A percentile compares a stretch with the other conserved stretches of the same genome.
phyloP scores from a whole-genome alignment of 2,329 filamentous ascomycete species.

The Zasmidium citrigriseum region DNA sequence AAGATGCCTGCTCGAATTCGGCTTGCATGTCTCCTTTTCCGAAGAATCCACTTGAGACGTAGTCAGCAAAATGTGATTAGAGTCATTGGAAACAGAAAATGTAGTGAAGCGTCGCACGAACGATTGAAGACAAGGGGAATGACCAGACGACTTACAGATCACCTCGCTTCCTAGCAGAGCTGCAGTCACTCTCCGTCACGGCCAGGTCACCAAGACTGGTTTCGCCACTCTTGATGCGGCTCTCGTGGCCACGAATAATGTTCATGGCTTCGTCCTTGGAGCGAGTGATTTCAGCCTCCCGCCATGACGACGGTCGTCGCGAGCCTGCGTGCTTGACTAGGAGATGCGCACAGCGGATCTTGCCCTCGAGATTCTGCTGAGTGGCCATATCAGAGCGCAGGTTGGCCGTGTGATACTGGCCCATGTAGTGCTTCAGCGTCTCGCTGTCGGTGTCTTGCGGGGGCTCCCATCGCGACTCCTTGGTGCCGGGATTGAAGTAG shows the following conservation, averaged over 20 bases:
- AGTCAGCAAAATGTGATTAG: conserved; percentile 19
- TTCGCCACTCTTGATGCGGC: conserved; percentile 71
- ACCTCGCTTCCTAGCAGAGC: conserved; percentile 88
- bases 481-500: conserved; percentile 89
- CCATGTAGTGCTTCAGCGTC: conserved; percentile 93
- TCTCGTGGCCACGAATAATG: conserved; percentile 75
- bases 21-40: conserved; percentile 96
- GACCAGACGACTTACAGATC: conserved; percentile 64
- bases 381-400: conserved; percentile 33
- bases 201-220: conserved; percentile 79
- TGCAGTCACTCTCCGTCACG: conserved; percentile 88
- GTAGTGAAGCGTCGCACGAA: conserved; percentile 7
- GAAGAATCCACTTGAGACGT: conserved; percentile 73
- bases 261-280: conserved; percentile 80
- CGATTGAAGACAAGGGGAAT: not conserved
- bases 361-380: conserved; percentile 58
- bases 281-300: conserved; percentile 84
- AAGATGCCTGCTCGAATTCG: conserved; percentile 95
- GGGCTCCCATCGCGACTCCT: conserved; percentile 93
- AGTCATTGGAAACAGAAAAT: not conserved
- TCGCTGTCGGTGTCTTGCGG: conserved; percentile 85
- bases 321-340: conserved; percentile 92
- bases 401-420: conserved; percentile 68
- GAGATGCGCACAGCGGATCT: conserved; percentile 90
- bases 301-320: conserved; percentile 88